These are phyloP conservation scores for Moniliophthora roreri DNA, from an alignment of 1,284 basidiomycete genomes.

Conservation along the genomic window DNA sequence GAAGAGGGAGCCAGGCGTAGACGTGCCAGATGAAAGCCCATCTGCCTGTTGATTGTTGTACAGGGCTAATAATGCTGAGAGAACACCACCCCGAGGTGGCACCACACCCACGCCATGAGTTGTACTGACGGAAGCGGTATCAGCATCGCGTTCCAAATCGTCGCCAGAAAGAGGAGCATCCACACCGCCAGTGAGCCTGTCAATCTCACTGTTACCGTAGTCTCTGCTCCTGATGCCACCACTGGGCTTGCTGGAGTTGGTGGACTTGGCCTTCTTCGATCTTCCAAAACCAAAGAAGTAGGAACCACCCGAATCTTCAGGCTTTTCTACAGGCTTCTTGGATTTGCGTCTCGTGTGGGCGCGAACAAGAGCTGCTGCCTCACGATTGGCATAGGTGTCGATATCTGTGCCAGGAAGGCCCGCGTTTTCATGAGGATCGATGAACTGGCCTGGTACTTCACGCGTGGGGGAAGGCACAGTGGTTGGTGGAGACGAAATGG, in stretches of 20 bases:
- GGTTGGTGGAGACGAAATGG: background rate
- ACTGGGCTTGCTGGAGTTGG: background rate
- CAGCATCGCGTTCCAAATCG: slow-evolving; percentile 4
- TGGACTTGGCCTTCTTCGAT: background rate
- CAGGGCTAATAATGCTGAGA: background rate
- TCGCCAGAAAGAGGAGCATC: background rate
- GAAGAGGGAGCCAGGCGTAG: slow-evolving; percentile 17
- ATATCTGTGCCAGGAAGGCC: background rate
- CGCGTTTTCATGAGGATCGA: slow-evolving; percentile 3
- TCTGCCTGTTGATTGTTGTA: slow-evolving; percentile 1
- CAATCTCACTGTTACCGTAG: background rate
- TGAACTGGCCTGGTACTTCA: slow-evolving; percentile 2
- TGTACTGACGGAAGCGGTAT: background rate
- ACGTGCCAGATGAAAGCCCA: slow-evolving; percentile 9
- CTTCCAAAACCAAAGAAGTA: too few relatives aligned
- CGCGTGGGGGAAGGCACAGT: background rate
- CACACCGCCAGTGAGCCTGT: background rate
- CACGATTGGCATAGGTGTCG: background rate
- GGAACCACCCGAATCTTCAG: background rate
- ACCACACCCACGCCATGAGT: background rate
- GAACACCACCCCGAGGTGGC: background rate
- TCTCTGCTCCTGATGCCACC: background rate
- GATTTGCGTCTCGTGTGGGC: background rate
- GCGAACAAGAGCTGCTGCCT: slow-evolving; percentile 5
- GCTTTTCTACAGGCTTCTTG: background rate